phyloP scores from a whole-genome alignment of 176 grass and related monocot species.

The Canna indica region DNA sequence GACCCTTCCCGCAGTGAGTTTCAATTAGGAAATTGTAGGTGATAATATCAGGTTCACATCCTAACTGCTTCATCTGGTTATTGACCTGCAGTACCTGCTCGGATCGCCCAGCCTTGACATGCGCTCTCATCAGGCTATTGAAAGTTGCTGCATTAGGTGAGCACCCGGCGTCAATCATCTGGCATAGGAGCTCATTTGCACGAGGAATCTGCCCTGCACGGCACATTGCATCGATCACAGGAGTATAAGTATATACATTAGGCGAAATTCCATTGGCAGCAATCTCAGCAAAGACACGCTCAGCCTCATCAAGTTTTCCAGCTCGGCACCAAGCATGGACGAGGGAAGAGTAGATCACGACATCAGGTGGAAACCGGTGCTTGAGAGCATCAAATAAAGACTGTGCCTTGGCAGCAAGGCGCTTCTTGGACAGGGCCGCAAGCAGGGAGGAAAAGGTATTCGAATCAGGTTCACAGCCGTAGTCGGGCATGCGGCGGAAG shows the following conservation, averaged over 20 bases:
- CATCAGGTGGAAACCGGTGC: slow-evolving; percentile 51
- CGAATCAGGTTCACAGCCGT: slow-evolving; percentile 45
- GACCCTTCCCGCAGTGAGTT: slow-evolving; percentile 61
- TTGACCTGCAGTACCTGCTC: slow-evolving; percentile 84
- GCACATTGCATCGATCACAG: slow-evolving; percentile 89
- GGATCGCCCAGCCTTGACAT: slow-evolving; percentile 61
- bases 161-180: slow-evolving; percentile 73
- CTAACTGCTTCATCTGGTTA: slow-evolving; percentile 75
- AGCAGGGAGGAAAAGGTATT: slow-evolving; percentile 46
- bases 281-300: slow-evolving; percentile 67
- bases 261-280: slow-evolving; percentile 43
- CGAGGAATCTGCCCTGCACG: slow-evolving; percentile 65
- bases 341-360: slow-evolving; percentile 60
- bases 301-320: slow-evolving; percentile 49
- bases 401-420: slow-evolving; percentile 58
- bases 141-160: slow-evolving; percentile 59
- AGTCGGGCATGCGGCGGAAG: slow-evolving; percentile 63
- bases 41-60: slow-evolving; percentile 67
- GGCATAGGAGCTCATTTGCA: slow-evolving; percentile 71
- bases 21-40: slow-evolving; percentile 94
- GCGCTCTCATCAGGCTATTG: slow-evolving; percentile 64
- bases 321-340: slow-evolving; percentile 78
- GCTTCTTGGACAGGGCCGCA: slow-evolving; percentile 58
- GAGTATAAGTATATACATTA: slow-evolving; percentile 85
- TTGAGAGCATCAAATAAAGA: slow-evolving; percentile 61